Percentiles rank a stretch among this genome's conserved stretches.
Conservation (phyloP, 2,329 filamentous ascomycete species). For the Aspergillus fijiensis region DNA sequence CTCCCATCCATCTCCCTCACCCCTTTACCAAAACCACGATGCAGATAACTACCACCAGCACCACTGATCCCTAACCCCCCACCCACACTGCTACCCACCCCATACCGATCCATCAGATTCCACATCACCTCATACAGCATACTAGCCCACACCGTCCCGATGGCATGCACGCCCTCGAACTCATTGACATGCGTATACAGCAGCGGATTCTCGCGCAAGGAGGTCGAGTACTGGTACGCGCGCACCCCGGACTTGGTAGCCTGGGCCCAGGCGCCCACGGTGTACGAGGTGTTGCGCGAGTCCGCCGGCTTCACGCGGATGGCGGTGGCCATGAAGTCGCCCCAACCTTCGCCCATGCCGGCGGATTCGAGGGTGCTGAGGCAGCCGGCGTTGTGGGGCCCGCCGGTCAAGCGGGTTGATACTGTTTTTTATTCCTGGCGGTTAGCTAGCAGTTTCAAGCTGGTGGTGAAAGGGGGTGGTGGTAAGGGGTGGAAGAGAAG, state of each 20-base stretch:
- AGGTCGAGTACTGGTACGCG: constrained; percentile 16
- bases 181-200: constrained; percentile 13
- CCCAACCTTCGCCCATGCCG: constrained; percentile 21
- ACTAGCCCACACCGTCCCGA: constrained; percentile 16
- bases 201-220: constrained; percentile 9
- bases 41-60: not conserved
- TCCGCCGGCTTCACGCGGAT: constrained; percentile 17
- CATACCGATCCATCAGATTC: constrained; percentile 19
- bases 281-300: constrained; percentile 9
- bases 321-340: constrained; percentile 17
- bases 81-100: constrained; percentile 6
- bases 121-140: constrained; percentile 21
- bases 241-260: constrained; percentile 12
- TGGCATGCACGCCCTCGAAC: constrained; percentile 10
- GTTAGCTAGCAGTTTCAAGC: not conserved
- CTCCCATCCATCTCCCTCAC: constrained; percentile 16
- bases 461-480: not conserved
- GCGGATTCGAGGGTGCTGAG: constrained; percentile 13
- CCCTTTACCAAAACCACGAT: not conserved
- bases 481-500: too few species aligned
- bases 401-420: constrained; percentile 18
- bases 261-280: constrained; percentile 15
- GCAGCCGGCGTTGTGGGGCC: constrained; percentile 14
- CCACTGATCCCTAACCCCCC: not conserved
- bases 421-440: constrained; percentile 2